A percentile compares a stretch with the other conserved stretches of the same genome.
Conservation (phyloP, 2,329 filamentous ascomycete species). For the Anisogramma anomala region DNA sequence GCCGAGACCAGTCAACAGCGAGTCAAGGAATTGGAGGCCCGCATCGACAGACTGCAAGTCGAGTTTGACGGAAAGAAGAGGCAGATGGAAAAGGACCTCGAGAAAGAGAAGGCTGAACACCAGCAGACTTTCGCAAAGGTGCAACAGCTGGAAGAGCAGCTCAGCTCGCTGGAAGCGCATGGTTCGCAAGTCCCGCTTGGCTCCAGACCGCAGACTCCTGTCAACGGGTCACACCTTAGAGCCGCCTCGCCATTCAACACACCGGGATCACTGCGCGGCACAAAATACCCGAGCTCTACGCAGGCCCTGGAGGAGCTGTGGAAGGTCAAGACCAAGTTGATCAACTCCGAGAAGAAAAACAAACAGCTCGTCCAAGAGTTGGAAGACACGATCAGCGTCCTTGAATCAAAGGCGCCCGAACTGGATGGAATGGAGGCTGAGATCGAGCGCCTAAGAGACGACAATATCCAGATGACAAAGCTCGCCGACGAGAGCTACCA, state of each 20-base stretch:
- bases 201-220: constrained; percentile 49
- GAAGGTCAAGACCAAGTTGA: constrained; percentile 60
- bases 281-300: constrained; percentile 45
- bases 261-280: constrained; percentile 45
- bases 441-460: constrained; percentile 65
- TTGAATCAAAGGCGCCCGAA: constrained; percentile 80
- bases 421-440: constrained; percentile 76
- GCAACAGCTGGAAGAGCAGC: constrained; percentile 39
- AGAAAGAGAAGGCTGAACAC: constrained; percentile 39
- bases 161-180: constrained; percentile 41
- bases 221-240: constrained; percentile 42
- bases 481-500: constrained; percentile 72
- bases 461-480: constrained; percentile 74
- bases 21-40: constrained; percentile 55
- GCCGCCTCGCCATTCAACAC: constrained; percentile 52
- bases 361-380: constrained; percentile 65
- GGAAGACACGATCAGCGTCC: constrained; percentile 72
- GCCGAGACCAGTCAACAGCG: constrained; percentile 60
- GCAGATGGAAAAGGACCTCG: constrained; percentile 44
- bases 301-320: constrained; percentile 54
- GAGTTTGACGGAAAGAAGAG: constrained; percentile 51
- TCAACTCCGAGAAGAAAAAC: constrained; percentile 61
- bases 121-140: constrained; percentile 36
- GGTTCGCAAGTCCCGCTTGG: constrained; percentile 29
- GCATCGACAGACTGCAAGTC: constrained; percentile 52